Evolutionary conservation across 805 yeast species (phyloP).

Genomic region (Pichia cephalocereana): DNA sequence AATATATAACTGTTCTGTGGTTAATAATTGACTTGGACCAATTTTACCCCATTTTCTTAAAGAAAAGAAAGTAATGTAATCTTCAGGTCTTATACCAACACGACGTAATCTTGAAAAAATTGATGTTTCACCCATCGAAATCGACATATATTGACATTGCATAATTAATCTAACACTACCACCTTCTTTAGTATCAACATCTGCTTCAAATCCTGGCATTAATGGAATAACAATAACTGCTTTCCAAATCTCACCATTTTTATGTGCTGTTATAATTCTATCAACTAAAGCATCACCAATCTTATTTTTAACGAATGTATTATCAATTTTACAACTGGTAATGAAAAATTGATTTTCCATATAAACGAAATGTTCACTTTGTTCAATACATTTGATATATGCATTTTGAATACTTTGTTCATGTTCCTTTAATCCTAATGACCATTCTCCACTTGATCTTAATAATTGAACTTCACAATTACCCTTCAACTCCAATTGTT

Average conservation of each 20-base stretch:
- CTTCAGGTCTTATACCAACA: conserved; percentile 79
- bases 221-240: conserved; percentile 88
- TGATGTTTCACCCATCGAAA: conserved; percentile 81
- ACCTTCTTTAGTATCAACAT: conserved; percentile 89
- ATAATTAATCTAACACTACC: conserved; percentile 91
- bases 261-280: conserved; percentile 81
- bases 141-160: conserved; percentile 93
- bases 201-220: conserved; percentile 95
- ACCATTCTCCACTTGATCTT: conserved; percentile 90
- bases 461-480: conserved; percentile 87
- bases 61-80: conserved; percentile 86
- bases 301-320: conserved; percentile 73
- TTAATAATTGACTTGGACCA: conserved; percentile 63
- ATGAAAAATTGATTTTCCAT: conserved; percentile 94
- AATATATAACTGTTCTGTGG: conserved; percentile 86
- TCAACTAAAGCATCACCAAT: conserved; percentile 98
- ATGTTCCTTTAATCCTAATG: conserved; percentile 73
- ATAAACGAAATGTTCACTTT: conserved; percentile 86
- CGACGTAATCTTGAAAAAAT: conserved; percentile 74
- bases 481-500: conserved; percentile 55
- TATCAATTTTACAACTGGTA: conserved; percentile 81
- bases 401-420: conserved; percentile 93
- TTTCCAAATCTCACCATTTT: conserved; percentile 70
- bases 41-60: conserved; percentile 93
- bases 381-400: conserved; percentile 79